Percentiles rank a stretch among this genome's conserved stretches.
These are phyloP conservation scores for Scheffersomyces illinoinensis DNA, from an alignment of 1,139 yeast genomes.

Conservation along the genomic window DNA sequence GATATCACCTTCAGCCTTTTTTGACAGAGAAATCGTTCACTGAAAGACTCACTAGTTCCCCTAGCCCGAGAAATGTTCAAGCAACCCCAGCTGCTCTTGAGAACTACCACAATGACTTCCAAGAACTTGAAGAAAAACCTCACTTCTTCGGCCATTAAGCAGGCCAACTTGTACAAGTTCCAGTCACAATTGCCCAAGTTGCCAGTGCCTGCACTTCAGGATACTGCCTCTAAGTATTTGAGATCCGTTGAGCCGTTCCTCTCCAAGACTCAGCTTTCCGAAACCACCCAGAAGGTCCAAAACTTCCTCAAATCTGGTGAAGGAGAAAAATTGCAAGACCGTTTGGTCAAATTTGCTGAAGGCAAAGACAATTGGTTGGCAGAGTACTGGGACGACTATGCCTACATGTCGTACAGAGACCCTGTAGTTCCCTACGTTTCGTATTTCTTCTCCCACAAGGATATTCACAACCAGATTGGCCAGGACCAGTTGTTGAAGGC, in stretches of 20 bases:
- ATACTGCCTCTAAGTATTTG: conserved; percentile 71
- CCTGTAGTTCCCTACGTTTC: conserved; percentile 94
- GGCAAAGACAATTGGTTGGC: conserved; percentile 86
- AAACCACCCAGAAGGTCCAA: conserved; percentile 60
- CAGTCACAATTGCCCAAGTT: conserved; percentile 78
- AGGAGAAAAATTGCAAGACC: conserved; percentile 68
- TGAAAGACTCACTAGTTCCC: background rate
- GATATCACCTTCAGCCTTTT: conserved; percentile 4
- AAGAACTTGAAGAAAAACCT: conserved; percentile 15
- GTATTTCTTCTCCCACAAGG: conserved; percentile 85
- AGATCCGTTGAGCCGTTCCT: conserved; percentile 69
- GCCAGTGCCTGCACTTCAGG: conserved; percentile 82
- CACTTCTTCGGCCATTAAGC: conserved; percentile 38
- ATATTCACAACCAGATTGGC: conserved; percentile 55
- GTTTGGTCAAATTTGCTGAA: conserved; percentile 59
- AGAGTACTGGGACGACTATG: conserved; percentile 92
- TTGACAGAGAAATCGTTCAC: background rate
- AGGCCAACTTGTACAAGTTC: conserved; percentile 68
- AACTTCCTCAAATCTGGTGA: conserved; percentile 66
- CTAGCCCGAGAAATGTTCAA: background rate
- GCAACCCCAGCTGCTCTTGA: background rate
- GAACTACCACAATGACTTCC: background rate
- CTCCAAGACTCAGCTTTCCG: conserved; percentile 52
- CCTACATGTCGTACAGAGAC: conserved; percentile 87
- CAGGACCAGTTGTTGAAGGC: conserved; percentile 78